A percentile compares a stretch with the other conserved stretches of the same genome.
Conservation (phyloP, 2,329 filamentous ascomycete species). For the Arthrinium phaeospermum region DNA sequence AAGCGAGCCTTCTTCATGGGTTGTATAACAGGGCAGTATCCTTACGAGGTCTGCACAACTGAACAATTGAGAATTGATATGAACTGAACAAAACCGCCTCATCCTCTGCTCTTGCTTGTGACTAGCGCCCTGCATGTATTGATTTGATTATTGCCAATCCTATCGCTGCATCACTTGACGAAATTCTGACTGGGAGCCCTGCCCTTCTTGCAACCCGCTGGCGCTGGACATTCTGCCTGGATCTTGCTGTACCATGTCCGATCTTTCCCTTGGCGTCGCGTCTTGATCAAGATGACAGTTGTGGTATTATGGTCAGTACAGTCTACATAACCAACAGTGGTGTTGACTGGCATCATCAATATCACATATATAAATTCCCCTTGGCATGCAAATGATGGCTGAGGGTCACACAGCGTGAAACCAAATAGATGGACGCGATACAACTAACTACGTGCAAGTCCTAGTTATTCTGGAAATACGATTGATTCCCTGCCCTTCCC, state of each 20-base stretch:
- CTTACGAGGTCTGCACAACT: constrained; percentile 36
- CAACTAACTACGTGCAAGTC: background rate
- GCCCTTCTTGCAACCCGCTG: no score
- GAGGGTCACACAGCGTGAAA: background rate
- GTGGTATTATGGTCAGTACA: no score
- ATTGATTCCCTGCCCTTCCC: background rate
- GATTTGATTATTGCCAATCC: no score
- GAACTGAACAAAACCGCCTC: constrained; percentile 36
- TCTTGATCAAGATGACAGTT: background rate
- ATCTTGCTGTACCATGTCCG: background rate
- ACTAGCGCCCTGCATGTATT: background rate
- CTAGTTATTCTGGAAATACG: background rate
- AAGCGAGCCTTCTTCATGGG: constrained; percentile 31
- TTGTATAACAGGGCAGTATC: constrained; percentile 49
- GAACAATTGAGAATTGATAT: constrained; percentile 40
- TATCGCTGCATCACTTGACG: background rate
- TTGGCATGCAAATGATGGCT: background rate
- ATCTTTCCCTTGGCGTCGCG: background rate
- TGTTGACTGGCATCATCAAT: background rate
- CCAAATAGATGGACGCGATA: background rate
- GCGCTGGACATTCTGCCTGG: background rate
- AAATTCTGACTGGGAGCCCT: background rate
- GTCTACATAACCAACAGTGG: background rate
- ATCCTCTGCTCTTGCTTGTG: background rate
- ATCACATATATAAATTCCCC: background rate